Base-by-base conservation (phyloP, 108 stramenopile species). In the Cyclotella kingstonii region DNA sequence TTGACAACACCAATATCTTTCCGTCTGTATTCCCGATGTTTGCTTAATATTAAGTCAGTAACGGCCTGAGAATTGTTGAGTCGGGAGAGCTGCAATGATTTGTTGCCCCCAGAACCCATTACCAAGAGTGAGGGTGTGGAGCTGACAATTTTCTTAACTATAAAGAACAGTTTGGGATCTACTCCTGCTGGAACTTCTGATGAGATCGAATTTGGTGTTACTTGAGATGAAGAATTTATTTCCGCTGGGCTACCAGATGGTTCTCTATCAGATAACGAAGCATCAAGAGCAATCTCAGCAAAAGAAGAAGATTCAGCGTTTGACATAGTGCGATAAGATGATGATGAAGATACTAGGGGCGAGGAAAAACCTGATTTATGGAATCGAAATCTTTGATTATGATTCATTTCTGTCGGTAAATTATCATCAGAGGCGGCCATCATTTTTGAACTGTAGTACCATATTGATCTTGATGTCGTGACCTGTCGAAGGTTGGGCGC, bases 21-120 rank as follows among this genome's bases (percentile, higher is more conserved):
- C n/a, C 87, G 65, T 69, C 77, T 76, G 56, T 89, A 89, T 52
- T 89, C 87, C 12, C 84, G 83, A 60, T 86, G 77, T 26, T 83
- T 52, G 4, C 66, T 65, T 12, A 63, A 42, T 8, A 74, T 43
- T 12, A 55, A n/a, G 10, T 56, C 23, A 6, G 65, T 30, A 3
- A 73, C 55, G 18, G 71, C 58, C 10, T 46, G 2, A 17, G 27
- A 47, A 22, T 51, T 60, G 33, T 77, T 73, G 22, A 31, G 54
- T 35, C 40, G 14, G 6, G 66, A 28, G 31, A 35, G 63, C 25
- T 40, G 53, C 5, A 50, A 41, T 26, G 59, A 25, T 48, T 61
- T 70, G 19, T 42, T 53, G 17, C 42, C 21, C 6, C 49, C 34
- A 28, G n/a, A n/a, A 14, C 22, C 25, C 22, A 19, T 10, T 18